Evolutionary conservation across 1,284 basidiomycete genomes (phyloP), one percentile per base, ranked within the genome.

Genomic region (Ganoderma multipileum): DNA sequence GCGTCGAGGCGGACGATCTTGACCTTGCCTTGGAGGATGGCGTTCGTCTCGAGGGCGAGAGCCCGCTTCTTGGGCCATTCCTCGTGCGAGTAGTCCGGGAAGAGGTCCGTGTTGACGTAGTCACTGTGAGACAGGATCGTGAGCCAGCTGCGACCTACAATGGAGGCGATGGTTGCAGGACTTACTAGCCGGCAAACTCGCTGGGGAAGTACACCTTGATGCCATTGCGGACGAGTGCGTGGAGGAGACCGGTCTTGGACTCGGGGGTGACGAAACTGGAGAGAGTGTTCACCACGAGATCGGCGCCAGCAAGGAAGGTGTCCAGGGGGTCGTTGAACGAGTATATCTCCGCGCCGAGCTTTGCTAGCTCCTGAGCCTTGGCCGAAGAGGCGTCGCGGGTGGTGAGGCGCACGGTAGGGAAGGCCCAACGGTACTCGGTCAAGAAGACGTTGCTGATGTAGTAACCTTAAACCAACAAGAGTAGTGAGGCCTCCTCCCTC

Each of bases 161-260:
- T 18, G 36, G 39, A 36, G 20, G n/a, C 63, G 55, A 60, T 26
- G 52, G 60, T n/a, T 18, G 52, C 12, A 23, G 18, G 12, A 71
- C 74, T 52, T 65, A 78, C 77, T 58, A 58, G 20, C 65, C 65
- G 42, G 74, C 77, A 57, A 70, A 78, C 58, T 78, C 77, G 61
- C 72, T 73, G 11, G 75, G 75, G 65, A 78, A 77, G 68, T 77
- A 77, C 38, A 76, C 74, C 59, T 67, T 68, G 14, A 69, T 74
- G 38, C 73, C 71, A 41, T 62, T 67, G 39, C 68, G 68, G 7
- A 77, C 54, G 2, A 73, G 73, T 5, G 69, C 75, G 23, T 72
- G 61, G 33, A 73, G 61, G 7, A 77, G 26, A 12, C 65, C 71
- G 39, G 75, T 65, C 36, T 67, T 71, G 39, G 68, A 68, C 39